Percentiles rank a stretch among this genome's conserved stretches.
Evolutionary conservation across 2,329 filamentous ascomycete genomes (phyloP).

Genomic region (Penicillium sp.): DNA sequence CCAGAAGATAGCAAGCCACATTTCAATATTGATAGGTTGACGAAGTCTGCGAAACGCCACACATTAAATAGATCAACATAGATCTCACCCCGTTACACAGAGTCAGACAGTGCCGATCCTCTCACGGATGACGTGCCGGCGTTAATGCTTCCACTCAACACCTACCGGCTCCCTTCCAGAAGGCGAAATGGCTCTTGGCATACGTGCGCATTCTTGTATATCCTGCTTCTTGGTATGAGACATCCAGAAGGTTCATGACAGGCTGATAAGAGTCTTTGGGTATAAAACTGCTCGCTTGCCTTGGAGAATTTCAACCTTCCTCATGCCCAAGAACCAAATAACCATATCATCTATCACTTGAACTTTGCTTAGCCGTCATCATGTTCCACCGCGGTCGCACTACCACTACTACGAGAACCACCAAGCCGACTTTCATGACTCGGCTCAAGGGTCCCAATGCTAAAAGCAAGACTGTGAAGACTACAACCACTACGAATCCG

Average conservation of each 20-base stretch:
- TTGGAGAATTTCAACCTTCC: background rate
- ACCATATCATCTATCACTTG: background rate
- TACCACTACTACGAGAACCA: constrained; percentile 36
- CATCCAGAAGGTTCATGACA: background rate
- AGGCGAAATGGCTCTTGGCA: constrained; percentile 16
- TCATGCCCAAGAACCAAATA: background rate
- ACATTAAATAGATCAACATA: background rate
- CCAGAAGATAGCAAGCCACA: background rate
- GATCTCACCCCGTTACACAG: background rate
- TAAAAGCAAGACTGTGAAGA: constrained; percentile 36
- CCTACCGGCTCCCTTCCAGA: constrained; percentile 3
- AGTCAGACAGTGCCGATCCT: constrained; percentile 10
- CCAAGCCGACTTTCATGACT: constrained; percentile 55
- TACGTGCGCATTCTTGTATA: constrained; percentile 13
- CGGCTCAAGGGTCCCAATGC: constrained; percentile 49
- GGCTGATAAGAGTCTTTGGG: background rate
- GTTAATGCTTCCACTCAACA: constrained; percentile 9
- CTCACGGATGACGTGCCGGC: constrained; percentile 20
- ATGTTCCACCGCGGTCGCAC: constrained; percentile 23
- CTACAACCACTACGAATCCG: constrained; percentile 40
- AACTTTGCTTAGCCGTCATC: background rate
- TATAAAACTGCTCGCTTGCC: background rate
- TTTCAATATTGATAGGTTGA: background rate
- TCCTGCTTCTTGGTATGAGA: background rate
- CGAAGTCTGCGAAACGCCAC: background rate